Base-by-base conservation (phyloP, 257 asterid genomes). In the Scutellaria minor region DNA sequence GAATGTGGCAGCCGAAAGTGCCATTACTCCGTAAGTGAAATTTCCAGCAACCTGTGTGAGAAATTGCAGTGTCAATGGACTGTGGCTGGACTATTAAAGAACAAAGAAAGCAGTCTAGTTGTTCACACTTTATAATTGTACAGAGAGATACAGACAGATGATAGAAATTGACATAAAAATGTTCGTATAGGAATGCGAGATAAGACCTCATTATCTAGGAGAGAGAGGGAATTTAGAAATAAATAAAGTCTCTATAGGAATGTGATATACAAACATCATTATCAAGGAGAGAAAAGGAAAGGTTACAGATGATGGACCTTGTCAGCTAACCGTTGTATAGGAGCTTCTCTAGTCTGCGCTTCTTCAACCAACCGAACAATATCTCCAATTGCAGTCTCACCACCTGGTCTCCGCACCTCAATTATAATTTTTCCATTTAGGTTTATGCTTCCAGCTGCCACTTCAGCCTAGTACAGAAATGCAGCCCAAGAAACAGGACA, bases 271-370 rank as follows among this genome's bases (percentile, higher is more conserved):
- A 62, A 18, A 57, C 73, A 51, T 65, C 68, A 64, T 47, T 66
- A 56, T 41, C 50, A 64, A 57, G 55, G 61, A 39, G 48, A 60
- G 71, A 76, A 76, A 75, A 63, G 59, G 52, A 7, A n/a, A 64
- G 66, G 72, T 61, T 51, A 45, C 10, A 58, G 44, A 73, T 42
- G 53, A 76, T 68, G 47, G 59, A 95, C 99, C 99, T 95, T 92
- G 87, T 95, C 99, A 68, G 97, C 99, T 80, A 95, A 81, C 77
- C 95, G 88, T 78, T 95, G 98, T 20, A 95, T 96, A 41, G 99
- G 98, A 83, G 99, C 97, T 83, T 95, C 99, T 82, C 96, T 87
- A 79, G 92, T 82, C 79, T 95, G 99, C 66, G 99, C 97, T 84
- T 95, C 98, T 83, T 95, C 99, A 63, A 95, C 98, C 85, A 95